A percentile compares a stretch with the other conserved stretches of the same genome.
Conservation (phyloP, 345 rosid species). For the Kernera saxatilis region DNA sequence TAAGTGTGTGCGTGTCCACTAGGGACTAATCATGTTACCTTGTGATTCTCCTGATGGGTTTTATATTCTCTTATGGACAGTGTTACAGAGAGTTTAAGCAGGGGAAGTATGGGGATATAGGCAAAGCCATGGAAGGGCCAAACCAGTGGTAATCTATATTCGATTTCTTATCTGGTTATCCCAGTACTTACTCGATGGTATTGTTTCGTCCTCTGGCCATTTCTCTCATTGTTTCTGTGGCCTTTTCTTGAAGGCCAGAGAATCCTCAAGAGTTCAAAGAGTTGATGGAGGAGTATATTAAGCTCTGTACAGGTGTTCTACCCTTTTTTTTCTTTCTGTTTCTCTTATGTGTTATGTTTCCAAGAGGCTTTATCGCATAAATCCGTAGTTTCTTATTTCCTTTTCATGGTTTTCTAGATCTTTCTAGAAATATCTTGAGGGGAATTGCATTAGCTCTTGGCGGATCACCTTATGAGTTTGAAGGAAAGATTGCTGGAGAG, state of each 20-base stretch:
- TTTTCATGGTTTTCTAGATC: conserved; percentile 36
- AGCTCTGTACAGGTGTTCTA: conserved; percentile 60
- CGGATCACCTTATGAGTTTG: conserved; percentile 63
- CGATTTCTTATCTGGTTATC: not conserved
- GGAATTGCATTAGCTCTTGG: conserved; percentile 71
- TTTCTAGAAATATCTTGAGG: conserved; percentile 71
- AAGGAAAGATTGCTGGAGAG: conserved; percentile 68
- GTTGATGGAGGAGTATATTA: conserved; percentile 63
- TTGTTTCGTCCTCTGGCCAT: not conserved
- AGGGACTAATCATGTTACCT: not conserved
- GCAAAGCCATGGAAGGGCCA: conserved; percentile 71
- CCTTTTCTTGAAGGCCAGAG: conserved; percentile 52
- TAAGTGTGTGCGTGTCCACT: conserved; percentile 20
- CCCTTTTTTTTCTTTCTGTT: not conserved
- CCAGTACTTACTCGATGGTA: no score
- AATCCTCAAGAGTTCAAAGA: conserved; percentile 47
- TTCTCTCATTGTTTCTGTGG: not conserved
- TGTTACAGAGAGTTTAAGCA: conserved; percentile 61
- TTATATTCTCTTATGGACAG: conserved; percentile 25
- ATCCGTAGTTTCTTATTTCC: not conserved
- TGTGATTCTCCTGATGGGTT: not conserved
- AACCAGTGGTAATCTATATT: conserved; percentile 61
- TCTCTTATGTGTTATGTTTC: not conserved
- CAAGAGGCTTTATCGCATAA: not conserved
- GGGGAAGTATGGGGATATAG: conserved; percentile 68